phyloP scores from a whole-genome alignment of 2,329 filamentous ascomycete genomes.

The Penicillium sp. region DNA sequence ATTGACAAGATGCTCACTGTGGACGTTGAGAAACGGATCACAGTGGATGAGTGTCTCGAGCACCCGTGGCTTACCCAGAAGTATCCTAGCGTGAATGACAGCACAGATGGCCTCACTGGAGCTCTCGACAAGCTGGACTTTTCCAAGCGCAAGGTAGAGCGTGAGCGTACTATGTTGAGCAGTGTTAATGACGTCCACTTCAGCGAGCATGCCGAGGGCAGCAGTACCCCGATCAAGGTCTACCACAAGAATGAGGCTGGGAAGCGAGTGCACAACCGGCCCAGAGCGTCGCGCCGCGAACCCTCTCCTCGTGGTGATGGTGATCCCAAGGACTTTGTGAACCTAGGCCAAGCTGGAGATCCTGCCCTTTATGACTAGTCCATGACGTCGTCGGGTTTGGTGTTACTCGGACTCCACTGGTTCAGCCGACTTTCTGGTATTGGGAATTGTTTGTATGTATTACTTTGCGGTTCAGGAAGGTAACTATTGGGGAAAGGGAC shows the following conservation, averaged over 20 bases:
- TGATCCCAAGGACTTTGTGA: constrained; percentile 76
- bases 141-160: constrained; percentile 75
- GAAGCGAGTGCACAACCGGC: constrained; percentile 53
- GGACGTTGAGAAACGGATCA: constrained; percentile 80
- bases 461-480: constrained; percentile 3
- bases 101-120: constrained; percentile 90
- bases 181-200: constrained; percentile 77
- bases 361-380: constrained; percentile 71
- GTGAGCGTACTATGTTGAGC: constrained; percentile 85
- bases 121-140: constrained; percentile 84
- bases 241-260: constrained; percentile 71
- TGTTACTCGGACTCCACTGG: background rate
- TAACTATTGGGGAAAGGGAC: background rate
- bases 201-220: constrained; percentile 61
- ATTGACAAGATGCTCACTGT: constrained; percentile 96
- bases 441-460: background rate
- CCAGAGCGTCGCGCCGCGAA: constrained; percentile 56
- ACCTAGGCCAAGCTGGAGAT: constrained; percentile 85
- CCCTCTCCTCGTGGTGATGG: constrained; percentile 70
- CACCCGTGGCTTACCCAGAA: constrained; percentile 85
- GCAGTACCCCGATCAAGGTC: constrained; percentile 70
- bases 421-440: background rate
- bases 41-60: constrained; percentile 85
- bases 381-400: constrained; percentile 36
- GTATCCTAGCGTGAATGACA: constrained; percentile 71